Conservation (phyloP, 345 rosid genomes). For the Linum usitatissimum region DNA sequence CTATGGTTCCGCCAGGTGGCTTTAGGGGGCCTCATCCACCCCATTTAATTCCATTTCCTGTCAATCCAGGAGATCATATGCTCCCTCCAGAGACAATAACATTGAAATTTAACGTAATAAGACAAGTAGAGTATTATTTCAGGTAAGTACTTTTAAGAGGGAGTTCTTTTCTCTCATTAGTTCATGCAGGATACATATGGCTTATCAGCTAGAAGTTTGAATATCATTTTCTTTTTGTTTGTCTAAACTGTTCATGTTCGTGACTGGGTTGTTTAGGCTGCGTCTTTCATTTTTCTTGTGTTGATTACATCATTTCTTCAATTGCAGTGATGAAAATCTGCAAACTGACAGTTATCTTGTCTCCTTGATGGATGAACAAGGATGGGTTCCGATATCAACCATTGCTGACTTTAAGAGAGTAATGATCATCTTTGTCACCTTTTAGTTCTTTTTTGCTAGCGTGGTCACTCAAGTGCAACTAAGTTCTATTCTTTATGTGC, state of each 20-base stretch:
- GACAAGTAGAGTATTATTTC: constrained; percentile 92
- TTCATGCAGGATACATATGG: neutral
- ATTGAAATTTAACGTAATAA: constrained; percentile 44
- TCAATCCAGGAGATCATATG: constrained; percentile 37
- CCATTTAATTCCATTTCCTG: constrained; percentile 45
- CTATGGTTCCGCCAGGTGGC: constrained; percentile 56
- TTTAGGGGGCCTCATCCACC: constrained; percentile 69
- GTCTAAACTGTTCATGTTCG: neutral
- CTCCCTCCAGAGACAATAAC: constrained; percentile 35
- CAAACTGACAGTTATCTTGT: constrained; percentile 51
- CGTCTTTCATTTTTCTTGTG: neutral
- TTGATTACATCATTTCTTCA: constrained; percentile 12
- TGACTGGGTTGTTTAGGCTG: neutral
- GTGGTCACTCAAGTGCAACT: neutral
- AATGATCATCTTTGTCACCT: constrained; percentile 10
- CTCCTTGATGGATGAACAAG: constrained; percentile 83
- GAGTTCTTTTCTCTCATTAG: neutral
- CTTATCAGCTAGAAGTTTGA: neutral
- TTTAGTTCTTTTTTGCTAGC: neutral
- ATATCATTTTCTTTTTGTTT: no score
- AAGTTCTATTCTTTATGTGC: neutral
- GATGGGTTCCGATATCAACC: constrained; percentile 68
- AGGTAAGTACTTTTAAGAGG: constrained; percentile 33
- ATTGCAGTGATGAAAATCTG: constrained; percentile 83
- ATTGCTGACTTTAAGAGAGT: constrained; percentile 91